These are phyloP conservation scores for Cryphonectria japonica DNA, from an alignment of 2,329 filamentous ascomycete genomes.

Conservation along the genomic window DNA sequence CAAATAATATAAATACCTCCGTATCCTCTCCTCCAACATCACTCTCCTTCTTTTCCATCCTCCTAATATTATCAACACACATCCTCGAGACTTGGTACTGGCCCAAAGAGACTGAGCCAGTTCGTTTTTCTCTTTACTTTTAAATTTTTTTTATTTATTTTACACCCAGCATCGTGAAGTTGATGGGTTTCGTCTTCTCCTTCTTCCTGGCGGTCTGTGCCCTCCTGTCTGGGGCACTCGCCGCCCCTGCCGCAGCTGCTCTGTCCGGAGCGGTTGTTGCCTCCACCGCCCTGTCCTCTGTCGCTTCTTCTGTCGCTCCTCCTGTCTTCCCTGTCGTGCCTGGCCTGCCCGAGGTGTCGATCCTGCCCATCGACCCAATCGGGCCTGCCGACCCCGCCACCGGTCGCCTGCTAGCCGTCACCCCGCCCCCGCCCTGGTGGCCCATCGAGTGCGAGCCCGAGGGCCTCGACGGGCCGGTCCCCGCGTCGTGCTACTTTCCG, in stretches of 20 bases:
- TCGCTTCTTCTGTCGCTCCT: not conserved
- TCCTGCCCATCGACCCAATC: not conserved
- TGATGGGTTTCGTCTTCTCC: not conserved
- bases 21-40: not conserved
- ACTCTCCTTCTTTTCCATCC: not conserved
- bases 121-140: not conserved
- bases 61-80: not conserved
- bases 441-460: too few species aligned
- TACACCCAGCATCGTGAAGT: not conserved
- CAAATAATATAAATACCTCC: not conserved
- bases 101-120: not conserved
- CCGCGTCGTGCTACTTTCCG: too few species aligned
- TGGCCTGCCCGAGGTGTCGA: too few species aligned
- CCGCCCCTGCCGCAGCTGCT: not conserved
- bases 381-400: too few species aligned
- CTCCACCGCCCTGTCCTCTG: not conserved
- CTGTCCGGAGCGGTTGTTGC: not conserved
- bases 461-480: too few species aligned
- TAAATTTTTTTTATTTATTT: not conserved
- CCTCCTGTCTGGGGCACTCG: not conserved
- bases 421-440: too few species aligned
- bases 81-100: not conserved
- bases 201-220: not conserved
- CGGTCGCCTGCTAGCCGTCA: too few species aligned
- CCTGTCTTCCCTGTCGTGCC: not conserved